phyloP scores from a whole-genome alignment of 352 stramenopile genomes.

The Globisporangium heterothallicum region DNA sequence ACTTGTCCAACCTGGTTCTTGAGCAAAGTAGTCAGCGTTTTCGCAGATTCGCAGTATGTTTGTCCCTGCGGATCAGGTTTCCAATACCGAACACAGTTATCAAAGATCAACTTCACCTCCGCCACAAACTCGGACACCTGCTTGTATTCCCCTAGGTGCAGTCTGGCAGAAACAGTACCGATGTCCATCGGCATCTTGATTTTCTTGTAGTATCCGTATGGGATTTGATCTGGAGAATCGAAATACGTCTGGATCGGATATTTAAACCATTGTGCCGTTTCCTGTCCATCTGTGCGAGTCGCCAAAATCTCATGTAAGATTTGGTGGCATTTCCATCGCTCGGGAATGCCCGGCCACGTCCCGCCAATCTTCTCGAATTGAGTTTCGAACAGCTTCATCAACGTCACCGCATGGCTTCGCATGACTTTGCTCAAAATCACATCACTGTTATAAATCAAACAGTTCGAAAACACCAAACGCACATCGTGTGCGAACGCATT shows the following conservation, averaged over 20 bases:
- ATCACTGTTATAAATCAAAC: slow-evolving; percentile 85
- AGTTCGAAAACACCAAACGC: slow-evolving; percentile 85
- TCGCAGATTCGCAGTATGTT: slow-evolving; percentile 74
- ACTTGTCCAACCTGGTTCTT: slow-evolving; percentile 33
- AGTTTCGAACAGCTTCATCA: slow-evolving; percentile 81
- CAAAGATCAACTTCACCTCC: slow-evolving; percentile 75
- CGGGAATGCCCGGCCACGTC: slow-evolving; percentile 52
- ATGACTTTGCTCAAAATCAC: slow-evolving; percentile 81
- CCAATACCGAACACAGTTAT: slow-evolving; percentile 85
- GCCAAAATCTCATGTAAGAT: slow-evolving; percentile 77
- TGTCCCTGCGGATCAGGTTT: slow-evolving; percentile 65
- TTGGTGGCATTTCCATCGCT: slow-evolving; percentile 83
- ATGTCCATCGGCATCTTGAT: slow-evolving; percentile 82
- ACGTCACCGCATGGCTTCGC: slow-evolving; percentile 72
- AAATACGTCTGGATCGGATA: slow-evolving; percentile 84
- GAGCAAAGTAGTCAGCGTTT: slow-evolving; percentile 47
- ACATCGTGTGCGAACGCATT: slow-evolving; percentile 74
- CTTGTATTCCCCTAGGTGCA: slow-evolving; percentile 70
- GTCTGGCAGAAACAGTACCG: slow-evolving; percentile 60
- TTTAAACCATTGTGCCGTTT: slow-evolving; percentile 87
- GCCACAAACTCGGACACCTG: slow-evolving; percentile 47
- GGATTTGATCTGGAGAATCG: slow-evolving; percentile 75
- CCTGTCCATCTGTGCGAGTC: slow-evolving; percentile 62
- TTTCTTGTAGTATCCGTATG: slow-evolving; percentile 78
- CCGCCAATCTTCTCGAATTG: slow-evolving; percentile 68